Base-by-base conservation (phyloP, 2,329 filamentous ascomycete genomes). In the Microascus cirrosus region DNA sequence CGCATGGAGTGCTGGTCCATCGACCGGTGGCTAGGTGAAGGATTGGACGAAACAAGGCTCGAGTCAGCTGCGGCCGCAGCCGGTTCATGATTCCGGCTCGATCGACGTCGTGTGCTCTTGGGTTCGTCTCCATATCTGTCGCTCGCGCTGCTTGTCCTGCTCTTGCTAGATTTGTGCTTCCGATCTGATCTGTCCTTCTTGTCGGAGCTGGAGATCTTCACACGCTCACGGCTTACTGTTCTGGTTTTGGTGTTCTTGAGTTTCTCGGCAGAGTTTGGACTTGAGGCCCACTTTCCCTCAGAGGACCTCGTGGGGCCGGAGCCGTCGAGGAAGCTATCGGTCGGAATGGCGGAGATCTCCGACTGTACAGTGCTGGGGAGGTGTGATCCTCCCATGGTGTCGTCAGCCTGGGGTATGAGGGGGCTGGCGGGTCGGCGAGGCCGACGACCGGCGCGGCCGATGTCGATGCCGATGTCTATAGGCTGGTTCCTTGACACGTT, bases 401-500 rank as follows among this genome's bases (percentile, higher is more conserved):
- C 83, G 72, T 68, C 76, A 54, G 71, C 77, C 22, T 50, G 45
- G 65, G 77, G 83, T 61, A 82, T 86, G 67, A 80, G 81, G 70
- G 73, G 93, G 62, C 79, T 96, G 72, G 81, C 88, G 77, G 76
- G 79, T 61, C 79, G 80, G 70, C 79, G 28, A 32, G 28, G 85
- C 68, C 79, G 76, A 62, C 77, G 74, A 59, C 45, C 36, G 13
- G 50, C 39, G n/a, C 58, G 55, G n/a, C 53, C 57, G 5, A 58
- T 20, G 65, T 92, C 81, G 61, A 97, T 89, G 69, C 96, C 93
- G 60, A 96, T 89, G 68, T 96, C 91, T 62, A 96, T 85, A 39
- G 91, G 91, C 22, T 58, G 56, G 57, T 88, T 86, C 57, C 81
- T 77, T 35, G 82, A 84, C 59, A 92, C 79, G 70, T 87, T 91